Conservation (phyloP, 768 basidiomycete genomes). For the Mycena vulgaris region DNA sequence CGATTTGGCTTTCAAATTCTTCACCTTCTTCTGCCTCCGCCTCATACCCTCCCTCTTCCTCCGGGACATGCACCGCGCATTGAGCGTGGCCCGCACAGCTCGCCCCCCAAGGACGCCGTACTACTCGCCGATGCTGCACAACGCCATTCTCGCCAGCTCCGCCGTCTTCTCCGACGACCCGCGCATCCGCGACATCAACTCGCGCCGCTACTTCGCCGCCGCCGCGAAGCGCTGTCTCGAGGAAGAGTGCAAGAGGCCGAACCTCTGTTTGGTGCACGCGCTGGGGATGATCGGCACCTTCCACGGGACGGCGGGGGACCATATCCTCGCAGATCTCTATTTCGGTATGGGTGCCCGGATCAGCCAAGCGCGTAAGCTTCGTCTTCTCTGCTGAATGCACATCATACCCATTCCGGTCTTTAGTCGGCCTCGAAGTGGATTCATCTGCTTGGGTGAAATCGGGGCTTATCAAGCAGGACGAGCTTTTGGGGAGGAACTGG, state of each 20-base stretch:
- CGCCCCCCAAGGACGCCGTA: conserved; percentile 51
- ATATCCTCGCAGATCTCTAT: conserved; percentile 37
- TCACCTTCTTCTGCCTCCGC: conserved; percentile 56
- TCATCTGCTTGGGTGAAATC: conserved; percentile 56
- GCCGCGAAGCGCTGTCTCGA: conserved; percentile 36
- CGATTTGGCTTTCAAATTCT: conserved; percentile 56
- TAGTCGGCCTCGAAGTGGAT: conserved; percentile 60
- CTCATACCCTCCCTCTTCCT: conserved; percentile 58
- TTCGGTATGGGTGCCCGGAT: conserved; percentile 34
- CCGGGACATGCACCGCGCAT: conserved; percentile 57
- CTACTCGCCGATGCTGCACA: conserved; percentile 70
- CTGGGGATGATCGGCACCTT: conserved; percentile 39
- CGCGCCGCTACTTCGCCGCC: conserved; percentile 33
- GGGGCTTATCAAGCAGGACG: conserved; percentile 52
- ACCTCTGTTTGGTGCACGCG: conserved; percentile 42
- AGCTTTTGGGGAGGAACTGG: conserved; percentile 58
- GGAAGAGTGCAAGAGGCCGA: conserved; percentile 38
- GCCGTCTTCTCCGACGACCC: conserved; percentile 41
- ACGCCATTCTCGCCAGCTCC: conserved; percentile 55
- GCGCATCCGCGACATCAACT: conserved; percentile 30
- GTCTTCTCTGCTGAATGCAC: background rate
- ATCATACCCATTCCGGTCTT: background rate
- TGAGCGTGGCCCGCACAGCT: conserved; percentile 43
- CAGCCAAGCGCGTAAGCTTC: conserved; percentile 26
- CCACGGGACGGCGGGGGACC: conserved; percentile 37